Base-by-base conservation (phyloP, 805 yeast genomes). In the Wickerhamiella nectarea region DNA sequence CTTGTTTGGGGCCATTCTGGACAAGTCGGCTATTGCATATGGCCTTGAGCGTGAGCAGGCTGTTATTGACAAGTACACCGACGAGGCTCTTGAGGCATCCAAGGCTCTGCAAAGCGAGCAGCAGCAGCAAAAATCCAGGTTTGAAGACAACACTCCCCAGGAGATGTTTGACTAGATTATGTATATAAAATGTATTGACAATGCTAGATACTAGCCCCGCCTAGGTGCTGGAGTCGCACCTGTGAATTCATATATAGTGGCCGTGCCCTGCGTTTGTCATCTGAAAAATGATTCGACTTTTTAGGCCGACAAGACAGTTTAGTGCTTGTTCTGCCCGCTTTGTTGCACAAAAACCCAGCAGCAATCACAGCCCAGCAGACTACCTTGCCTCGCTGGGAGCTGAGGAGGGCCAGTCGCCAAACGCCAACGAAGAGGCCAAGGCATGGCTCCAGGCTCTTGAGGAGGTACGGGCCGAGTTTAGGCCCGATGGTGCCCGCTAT, bases 1-100 rank as follows among this genome's bases (percentile, higher is more conserved):
- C 45, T 79, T 91, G 94, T 76, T 68, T 57, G 96, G 97, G 17
- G 80, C 93, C 1, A 72, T 78, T 7, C 83, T 69, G 61, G 74
- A 75, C 33, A 66, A 71, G 31, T 66, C 82, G 28, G 63, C 75
- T 48, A 61, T 85, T 47, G 81, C 80, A 42, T 67, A 69, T 55
- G 93, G 91, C 52, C 62, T 83, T 43, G 70, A 70, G 44, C 68
- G 70, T 52, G 98, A 89, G 65, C 82, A 80, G 58, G 66, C 67
- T 50, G 71, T 72, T 34, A 70, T 89, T 41, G 80, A 75, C 46
- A 67, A 71, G 48, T 89, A 95, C 94, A 76, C 74, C 52, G 65
- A 60, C 42, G 74, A 76, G 46, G 95, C 94, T 11, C 62, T 67
- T 25, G 77, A 74, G 56, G 71, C 71, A 50, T 77, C 93, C 15